A percentile compares a stretch with the other conserved stretches of the same genome.
These are phyloP conservation scores for Phytophthora cactorum DNA, from an alignment of 352 stramenopile genomes.

Conservation along the genomic window DNA sequence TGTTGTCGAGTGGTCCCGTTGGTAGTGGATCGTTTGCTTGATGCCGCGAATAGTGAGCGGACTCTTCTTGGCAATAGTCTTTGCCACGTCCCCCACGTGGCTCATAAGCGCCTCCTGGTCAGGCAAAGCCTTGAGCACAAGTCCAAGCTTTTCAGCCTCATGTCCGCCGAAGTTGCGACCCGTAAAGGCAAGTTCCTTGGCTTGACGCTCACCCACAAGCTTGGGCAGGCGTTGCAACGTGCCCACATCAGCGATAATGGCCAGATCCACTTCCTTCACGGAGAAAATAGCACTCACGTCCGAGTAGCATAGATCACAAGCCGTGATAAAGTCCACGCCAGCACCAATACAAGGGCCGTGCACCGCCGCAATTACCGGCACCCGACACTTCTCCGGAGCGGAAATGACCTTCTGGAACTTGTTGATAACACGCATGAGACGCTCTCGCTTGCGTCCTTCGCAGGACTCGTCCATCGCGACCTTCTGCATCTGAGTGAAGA, in stretches of 20 bases:
- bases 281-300: constrained; percentile 85
- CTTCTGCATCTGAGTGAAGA: constrained; percentile 84
- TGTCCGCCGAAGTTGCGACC: constrained; percentile 79
- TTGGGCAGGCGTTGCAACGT: constrained; percentile 88
- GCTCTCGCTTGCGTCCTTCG: constrained; percentile 83
- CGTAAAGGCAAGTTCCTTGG: constrained; percentile 88
- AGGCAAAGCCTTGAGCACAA: constrained; percentile 77
- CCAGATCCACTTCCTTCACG: constrained; percentile 90
- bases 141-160: constrained; percentile 77
- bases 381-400: constrained; percentile 82
- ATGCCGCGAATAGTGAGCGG: constrained; percentile 87
- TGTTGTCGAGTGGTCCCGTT: constrained; percentile 82
- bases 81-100: constrained; percentile 62
- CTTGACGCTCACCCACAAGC: constrained; percentile 83
- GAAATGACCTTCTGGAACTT: constrained; percentile 87
- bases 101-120: constrained; percentile 64
- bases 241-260: constrained; percentile 89
- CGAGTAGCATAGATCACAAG: constrained; percentile 87
- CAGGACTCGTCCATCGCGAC: constrained; percentile 65
- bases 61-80: constrained; percentile 81
- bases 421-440: constrained; percentile 79
- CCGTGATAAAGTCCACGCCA: constrained; percentile 89
- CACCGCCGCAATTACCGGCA: constrained; percentile 85
- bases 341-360: constrained; percentile 86
- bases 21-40: constrained; percentile 89